Conservation (phyloP, 2,329 filamentous ascomycete genomes). For the Clathrospora elynae region DNA sequence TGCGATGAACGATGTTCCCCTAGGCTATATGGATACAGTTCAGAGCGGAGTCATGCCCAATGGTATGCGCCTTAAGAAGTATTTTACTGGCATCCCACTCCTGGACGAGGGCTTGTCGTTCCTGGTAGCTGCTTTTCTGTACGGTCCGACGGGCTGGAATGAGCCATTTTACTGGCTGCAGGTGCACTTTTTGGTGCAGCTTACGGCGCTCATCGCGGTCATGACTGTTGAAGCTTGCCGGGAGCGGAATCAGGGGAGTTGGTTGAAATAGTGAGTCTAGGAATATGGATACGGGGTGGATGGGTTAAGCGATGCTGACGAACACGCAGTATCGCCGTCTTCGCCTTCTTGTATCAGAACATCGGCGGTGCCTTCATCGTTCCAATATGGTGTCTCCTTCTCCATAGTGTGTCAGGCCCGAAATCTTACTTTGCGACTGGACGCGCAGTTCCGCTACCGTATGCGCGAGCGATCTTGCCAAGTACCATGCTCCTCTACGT, state of each 20-base stretch:
- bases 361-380: constrained; percentile 20
- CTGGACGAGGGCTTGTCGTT: constrained; percentile 18
- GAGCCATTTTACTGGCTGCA: constrained; percentile 26
- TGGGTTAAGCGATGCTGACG: constrained; percentile 6
- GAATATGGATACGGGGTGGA: neutral
- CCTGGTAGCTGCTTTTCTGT: constrained; percentile 19
- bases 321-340: constrained; percentile 11
- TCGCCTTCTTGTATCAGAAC: constrained; percentile 21
- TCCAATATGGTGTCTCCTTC: constrained; percentile 19
- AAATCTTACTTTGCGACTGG: constrained; percentile 22
- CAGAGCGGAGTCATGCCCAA: constrained; percentile 13
- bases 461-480: constrained; percentile 21
- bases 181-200: constrained; percentile 20
- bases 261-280: constrained; percentile 25
- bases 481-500: constrained; percentile 17
- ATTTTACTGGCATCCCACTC: constrained; percentile 16
- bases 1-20: constrained; percentile 7
- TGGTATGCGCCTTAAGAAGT: constrained; percentile 18
- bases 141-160: constrained; percentile 16
- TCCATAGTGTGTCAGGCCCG: constrained; percentile 14
- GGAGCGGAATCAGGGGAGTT: constrained; percentile 19
- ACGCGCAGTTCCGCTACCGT: constrained; percentile 17
- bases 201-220: constrained; percentile 12
- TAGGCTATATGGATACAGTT: constrained; percentile 9
- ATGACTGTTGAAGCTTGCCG: constrained; percentile 25